Base-by-base conservation (phyloP, 1,284 basidiomycete species). In the Earliella scabrosa region DNA sequence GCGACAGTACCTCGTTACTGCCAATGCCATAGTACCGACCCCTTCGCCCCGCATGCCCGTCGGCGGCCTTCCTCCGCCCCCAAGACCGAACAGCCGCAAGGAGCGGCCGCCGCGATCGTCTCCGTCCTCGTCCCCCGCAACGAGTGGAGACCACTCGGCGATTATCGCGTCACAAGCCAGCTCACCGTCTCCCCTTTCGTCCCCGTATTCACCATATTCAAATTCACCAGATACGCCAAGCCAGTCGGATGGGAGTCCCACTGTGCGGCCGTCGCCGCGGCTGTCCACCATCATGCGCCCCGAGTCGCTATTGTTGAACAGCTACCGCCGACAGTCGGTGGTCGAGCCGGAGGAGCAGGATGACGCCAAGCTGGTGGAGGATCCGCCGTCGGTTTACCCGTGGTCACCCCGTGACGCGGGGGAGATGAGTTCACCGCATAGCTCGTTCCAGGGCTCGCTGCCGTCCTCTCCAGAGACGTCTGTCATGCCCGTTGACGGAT, bases 221-320 rank as follows among this genome's bases (percentile, higher is more conserved):
- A 53, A 52, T 32, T 51, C 57, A 20, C 51, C 52, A 8, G 49
- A 54, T 16, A 54, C 56, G 18, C 45, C 58, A 16, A 57, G 41
- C 27, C 64, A 63, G 27, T 64, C 70, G 41, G 48, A 60, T 23
- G 61, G 63, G 29, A 81, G 82, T 34, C n/a, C 58, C 78, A 79
- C 24, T 61, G 79, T 80, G 66, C 80, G 80, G 64, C 77, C 77
- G 11, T 72, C 77, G 39, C 80, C 81, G 16, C 59, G 59, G 4
- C 58, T 69, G 23, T 63, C 64, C 32, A 56, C 60, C 50, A 59
- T 68, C 21, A 50, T 60, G 24, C 56, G 58, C 40, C 58, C 57
- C 4, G 59, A 60, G 32, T 43, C 58, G 41, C 43, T 54, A 1
- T 26, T 49, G 44, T 53, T 58, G 40, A 50, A 47, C 31, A 29